These are phyloP conservation scores for Phyllosticta citriasiana DNA, from an alignment of 2,329 filamentous ascomycete genomes.

Conservation along the genomic window DNA sequence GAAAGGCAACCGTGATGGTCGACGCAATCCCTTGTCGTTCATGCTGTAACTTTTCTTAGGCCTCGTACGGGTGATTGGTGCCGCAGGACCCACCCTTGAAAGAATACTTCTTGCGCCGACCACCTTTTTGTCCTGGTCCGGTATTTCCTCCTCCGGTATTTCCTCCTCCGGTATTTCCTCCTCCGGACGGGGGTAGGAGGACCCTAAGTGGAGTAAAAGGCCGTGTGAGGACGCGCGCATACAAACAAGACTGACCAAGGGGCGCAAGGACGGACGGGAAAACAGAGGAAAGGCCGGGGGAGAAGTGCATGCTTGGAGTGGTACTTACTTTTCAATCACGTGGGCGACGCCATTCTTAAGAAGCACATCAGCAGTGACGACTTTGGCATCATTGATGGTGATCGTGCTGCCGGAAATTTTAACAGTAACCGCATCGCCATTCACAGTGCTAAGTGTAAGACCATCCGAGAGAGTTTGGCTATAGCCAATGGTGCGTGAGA, in stretches of 20 bases:
- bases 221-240: background rate
- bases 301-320: background rate
- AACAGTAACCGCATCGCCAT: conserved; percentile 31
- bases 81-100: background rate
- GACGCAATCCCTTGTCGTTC: background rate
- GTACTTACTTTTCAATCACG: conserved; percentile 44
- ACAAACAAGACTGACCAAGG: background rate
- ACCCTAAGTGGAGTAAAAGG: background rate
- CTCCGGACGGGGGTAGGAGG: background rate
- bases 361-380: conserved; percentile 33
- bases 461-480: conserved; percentile 34
- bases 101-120: background rate
- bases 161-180: background rate
- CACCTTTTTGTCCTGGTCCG: too few relatives aligned
- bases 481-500: conserved; percentile 47
- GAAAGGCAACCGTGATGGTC: background rate
- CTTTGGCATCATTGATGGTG: conserved; percentile 36
- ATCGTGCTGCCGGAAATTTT: conserved; percentile 21
- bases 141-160: too few relatives aligned
- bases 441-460: conserved; percentile 18
- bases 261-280: background rate
- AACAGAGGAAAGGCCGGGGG: background rate
- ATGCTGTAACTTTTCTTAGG: background rate
- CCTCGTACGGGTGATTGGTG: background rate
- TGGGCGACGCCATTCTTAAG: conserved; percentile 39